phyloP scores from a whole-genome alignment of 2,329 filamentous ascomycete genomes.

The Westerdykella ornata region DNA sequence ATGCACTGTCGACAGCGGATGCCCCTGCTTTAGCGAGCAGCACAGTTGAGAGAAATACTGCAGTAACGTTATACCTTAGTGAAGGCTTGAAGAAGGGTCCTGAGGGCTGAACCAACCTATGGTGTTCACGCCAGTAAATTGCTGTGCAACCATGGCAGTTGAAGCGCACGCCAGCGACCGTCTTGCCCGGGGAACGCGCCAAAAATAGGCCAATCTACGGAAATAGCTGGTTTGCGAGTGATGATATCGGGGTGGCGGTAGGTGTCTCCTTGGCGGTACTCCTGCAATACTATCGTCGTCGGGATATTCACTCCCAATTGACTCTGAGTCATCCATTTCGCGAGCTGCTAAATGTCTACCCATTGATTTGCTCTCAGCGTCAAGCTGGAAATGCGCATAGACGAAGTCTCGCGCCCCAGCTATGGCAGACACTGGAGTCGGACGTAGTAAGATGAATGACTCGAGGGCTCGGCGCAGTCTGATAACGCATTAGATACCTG shows the following conservation, averaged over 20 bases:
- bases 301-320: background rate
- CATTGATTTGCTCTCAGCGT: constrained; percentile 17
- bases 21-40: constrained; percentile 5
- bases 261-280: background rate
- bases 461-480: constrained; percentile 10
- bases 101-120: background rate
- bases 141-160: constrained; percentile 16
- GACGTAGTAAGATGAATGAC: constrained; percentile 15
- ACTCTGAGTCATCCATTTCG: constrained; percentile 9
- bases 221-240: background rate
- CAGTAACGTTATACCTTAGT: constrained; percentile 10
- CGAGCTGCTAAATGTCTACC: constrained; percentile 4
- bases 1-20: constrained; percentile 2
- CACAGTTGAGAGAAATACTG: constrained; percentile 9
- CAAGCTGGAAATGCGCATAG: constrained; percentile 19
- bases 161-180: constrained; percentile 13
- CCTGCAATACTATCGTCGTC: background rate
- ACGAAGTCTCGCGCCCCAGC: constrained; percentile 12
- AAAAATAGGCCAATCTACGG: background rate
- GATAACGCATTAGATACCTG: background rate
- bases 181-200: constrained; percentile 1
- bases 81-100: background rate
- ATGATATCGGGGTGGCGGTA: background rate
- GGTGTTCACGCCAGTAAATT: constrained; percentile 8
- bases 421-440: constrained; percentile 13